Evolutionary conservation across 1,284 basidiomycete genomes (phyloP).

Genomic region (Naganishia sp.): DNA sequence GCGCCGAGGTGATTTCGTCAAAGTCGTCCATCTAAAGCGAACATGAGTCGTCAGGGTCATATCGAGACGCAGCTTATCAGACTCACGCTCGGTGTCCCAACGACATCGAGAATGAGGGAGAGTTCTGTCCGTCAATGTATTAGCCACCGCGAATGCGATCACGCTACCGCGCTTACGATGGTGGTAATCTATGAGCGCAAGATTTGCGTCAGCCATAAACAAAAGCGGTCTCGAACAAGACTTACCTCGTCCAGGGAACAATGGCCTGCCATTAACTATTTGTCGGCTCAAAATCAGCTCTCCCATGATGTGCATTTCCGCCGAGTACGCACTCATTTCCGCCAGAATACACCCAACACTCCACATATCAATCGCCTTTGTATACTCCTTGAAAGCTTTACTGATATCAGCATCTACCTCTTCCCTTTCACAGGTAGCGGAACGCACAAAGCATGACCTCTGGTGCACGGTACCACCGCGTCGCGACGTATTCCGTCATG

Average conservation of each 20-base stretch:
- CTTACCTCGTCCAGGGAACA: constrained; percentile 86
- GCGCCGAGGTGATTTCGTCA: constrained; percentile 69
- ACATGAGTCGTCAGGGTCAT: constrained; percentile 1
- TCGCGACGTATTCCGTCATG: constrained; percentile 94
- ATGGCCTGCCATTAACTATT: constrained; percentile 72
- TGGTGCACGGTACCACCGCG: constrained; percentile 90
- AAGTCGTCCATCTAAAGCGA: constrained; percentile 60
- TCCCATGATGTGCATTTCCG: not conserved
- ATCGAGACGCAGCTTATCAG: not conserved
- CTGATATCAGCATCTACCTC: not conserved
- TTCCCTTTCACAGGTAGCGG: not conserved
- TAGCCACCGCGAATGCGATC: not conserved
- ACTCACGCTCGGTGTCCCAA: constrained; percentile 59
- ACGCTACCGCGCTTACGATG: constrained; percentile 39
- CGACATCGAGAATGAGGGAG: constrained; percentile 61
- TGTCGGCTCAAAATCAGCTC: not conserved
- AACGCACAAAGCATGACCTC: constrained; percentile 81
- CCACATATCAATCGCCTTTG: constrained; percentile 90
- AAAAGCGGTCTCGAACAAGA: constrained; percentile 45
- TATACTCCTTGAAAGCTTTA: constrained; percentile 82
- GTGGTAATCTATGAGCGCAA: constrained; percentile 43
- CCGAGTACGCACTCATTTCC: constrained; percentile 66
- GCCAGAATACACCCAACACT: constrained; percentile 89
- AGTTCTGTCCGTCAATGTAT: constrained; percentile 55
- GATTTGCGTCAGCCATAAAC: constrained; percentile 23